Evolutionary conservation across 129 eudicot genomes (phyloP), one percentile per base, ranked within the genome.

Genomic region (Saposhnikovia divaricata): DNA sequence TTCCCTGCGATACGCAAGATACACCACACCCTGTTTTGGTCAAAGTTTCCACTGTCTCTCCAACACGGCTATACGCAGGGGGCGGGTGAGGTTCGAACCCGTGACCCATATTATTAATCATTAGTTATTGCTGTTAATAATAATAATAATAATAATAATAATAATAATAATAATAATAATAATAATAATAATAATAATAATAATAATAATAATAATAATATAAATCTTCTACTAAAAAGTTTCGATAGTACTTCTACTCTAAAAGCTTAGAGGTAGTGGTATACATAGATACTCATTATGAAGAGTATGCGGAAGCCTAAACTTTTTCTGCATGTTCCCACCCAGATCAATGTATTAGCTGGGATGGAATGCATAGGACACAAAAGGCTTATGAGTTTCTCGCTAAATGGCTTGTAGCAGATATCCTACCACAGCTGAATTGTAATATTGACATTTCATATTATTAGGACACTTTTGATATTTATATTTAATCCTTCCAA

Each of bases 311-410:
- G 88, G 88, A 53, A 55, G 40, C 12, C 18, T 15, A 23, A 85
- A 72, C 18, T 31, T 79, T 80, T 0, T 59, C 86, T 0, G 77
- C 70, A 19, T 82, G 86, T 31, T 37, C 76, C 3, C 39, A 85
- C 19, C 88, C 88, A 3, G 46, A 40, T 31, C 18, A 40, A 5
- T 65, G 40, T 46, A 63, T 82, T 2, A 74, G 75, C 37, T 85
- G 88, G 88, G 88, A 85, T 55, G 88, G 88, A 13, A 11, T 68
- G 37, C 83, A 85, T 69, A 45, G 68, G 42, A 85, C 88, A 6
- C 85, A 82, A 28, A 72, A 55, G 38, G 88, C 88, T 5, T 75
- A 79, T 43, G 63, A 38, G 12, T 23, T 44, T 8, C 15, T 85
- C 23, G 73, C 85, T 25, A 39, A 40, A 21, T 66, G 53, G 76